Evolutionary conservation across 163 green algal species (phyloP), one percentile per base, ranked within the genome.

Genomic region (Chlorella variabilis): DNA sequence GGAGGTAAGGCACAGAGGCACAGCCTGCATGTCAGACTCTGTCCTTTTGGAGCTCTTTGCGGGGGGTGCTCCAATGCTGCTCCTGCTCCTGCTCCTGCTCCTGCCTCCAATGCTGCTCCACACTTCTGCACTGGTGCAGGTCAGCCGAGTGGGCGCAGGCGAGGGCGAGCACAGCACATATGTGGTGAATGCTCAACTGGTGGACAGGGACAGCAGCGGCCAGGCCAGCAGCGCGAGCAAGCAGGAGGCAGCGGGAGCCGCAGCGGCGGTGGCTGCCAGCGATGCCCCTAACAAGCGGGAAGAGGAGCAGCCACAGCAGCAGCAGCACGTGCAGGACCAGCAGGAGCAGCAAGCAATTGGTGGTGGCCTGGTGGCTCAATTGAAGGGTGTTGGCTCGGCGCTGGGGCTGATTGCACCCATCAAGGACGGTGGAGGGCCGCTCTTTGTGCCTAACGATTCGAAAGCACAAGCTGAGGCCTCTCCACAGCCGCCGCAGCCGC

Each of bases 131-230:
- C 21, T 31, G 15, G 3, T 69, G n/a, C 41, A 81, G 75, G 75
- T 81, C 20, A 48, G 38, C 29, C 39, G 59, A 3, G 58, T 73
- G 75, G 75, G 41, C 13, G 39, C 2, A 27, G 51, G 39, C 23
- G 34, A 31, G 0, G 33, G 38, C 15, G 41, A 56, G 71, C 59
- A 18, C 73, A 58, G 33, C 75, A 81, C 59, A 9, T 81, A 39
- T 25, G 18, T 73, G 20, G 58, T 81, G 20, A 81, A 61, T 49
- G 75, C 75, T 2, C 59, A 71, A 39, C 58, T 81, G 31, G 29
- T 71, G 2, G 41, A 70, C 38, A 33, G 23, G 54, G 59, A 67
- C 59, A 38, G n/a, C 59, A 20, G 54, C 59, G 29, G 59, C 59
- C 8, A 38, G 17, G 41, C 3, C n/a, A 59, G 15, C 56, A 59